Evolutionary conservation across 306 rosid species (phyloP), one percentile per base, ranked within the genome.

Genomic region (Cicer judaicum): DNA sequence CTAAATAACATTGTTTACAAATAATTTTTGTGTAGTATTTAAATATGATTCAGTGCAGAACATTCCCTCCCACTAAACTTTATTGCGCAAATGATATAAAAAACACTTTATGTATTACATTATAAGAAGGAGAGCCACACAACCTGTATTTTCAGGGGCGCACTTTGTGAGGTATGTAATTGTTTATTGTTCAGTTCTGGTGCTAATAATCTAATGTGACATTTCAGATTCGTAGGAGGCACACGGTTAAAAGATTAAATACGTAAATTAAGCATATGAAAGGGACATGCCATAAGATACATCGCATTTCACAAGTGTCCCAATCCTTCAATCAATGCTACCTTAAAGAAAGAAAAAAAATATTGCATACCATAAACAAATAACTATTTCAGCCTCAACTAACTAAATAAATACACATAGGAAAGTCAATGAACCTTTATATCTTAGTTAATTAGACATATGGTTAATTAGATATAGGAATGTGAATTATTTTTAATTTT

Each of bases 201-300:
- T 63, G 81, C 38, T 15, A 52, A 52, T 42, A 42, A 6, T 29
- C 12, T 66, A 4, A 3, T 48, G 15, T 29, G 43, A 75, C 59
- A 68, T 69, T 78, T 79, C 8, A 66, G 10, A 21, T 56, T 59
- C 50, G 79, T 41, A 24, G 52, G 60, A 69, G 63, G 43, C 42
- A 74, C 76, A 18, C 73, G 53, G 29, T 21, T 38, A 52, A 10
- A n/a, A 43, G 34, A 12, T 38, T 67, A 40, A 24, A 54, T 10
- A 48, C 75, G 59, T 74, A 48, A 74, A 8, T 67, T 67, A 59
- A 68, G 53, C 50, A 60, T 13, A 29, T 50, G 7, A 68, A 7
- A 7, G 13, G 64, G 42, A 74, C 59, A 80, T 39, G 19, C 57
- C 72, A 74, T 24, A 24, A 40, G 39, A 59, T 67, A 34, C 43